These are phyloP conservation scores for Arthonia radiata DNA, from an alignment of 495 filamentous ascomycete genomes.

Conservation along the genomic window DNA sequence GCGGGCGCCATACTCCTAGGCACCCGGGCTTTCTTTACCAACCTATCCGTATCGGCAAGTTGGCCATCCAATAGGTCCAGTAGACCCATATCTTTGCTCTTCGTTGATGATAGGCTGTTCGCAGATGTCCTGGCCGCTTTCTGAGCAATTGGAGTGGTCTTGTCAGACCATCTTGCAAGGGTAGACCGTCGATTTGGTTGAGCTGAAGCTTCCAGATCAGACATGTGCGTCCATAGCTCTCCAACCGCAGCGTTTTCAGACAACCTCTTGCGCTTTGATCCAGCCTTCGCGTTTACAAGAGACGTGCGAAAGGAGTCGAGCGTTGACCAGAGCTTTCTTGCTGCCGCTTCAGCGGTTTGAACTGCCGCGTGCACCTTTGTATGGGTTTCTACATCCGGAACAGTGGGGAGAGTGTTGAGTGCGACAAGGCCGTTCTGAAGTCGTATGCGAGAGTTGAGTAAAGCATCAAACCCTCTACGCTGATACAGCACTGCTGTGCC, in stretches of 20 bases:
- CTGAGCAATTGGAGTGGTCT: conserved; percentile 23
- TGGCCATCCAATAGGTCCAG: conserved; percentile 51
- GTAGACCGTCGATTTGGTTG: conserved; percentile 24
- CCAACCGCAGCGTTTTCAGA: conserved; percentile 23
- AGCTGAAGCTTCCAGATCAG: conserved; percentile 29
- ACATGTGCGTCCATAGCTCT: conserved; percentile 52
- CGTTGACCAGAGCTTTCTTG: conserved; percentile 63
- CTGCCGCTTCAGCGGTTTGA: conserved; percentile 66
- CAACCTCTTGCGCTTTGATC: background rate
- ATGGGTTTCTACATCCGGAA: conserved; percentile 3
- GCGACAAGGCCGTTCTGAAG: conserved; percentile 73
- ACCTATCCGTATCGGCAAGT: conserved; percentile 36
- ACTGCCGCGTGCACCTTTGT: conserved; percentile 14
- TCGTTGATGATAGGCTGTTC: conserved; percentile 16
- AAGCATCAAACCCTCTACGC: conserved; percentile 57
- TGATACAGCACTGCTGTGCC: conserved; percentile 67
- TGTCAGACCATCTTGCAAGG: conserved; percentile 44
- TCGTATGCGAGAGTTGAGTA: conserved; percentile 70
- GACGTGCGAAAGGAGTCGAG: conserved; percentile 46
- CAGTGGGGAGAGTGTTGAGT: conserved; percentile 42
- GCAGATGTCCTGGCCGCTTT: conserved; percentile 14
- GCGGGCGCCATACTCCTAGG: conserved; percentile 50
- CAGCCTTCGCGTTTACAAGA: conserved; percentile 23
- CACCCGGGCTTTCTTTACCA: conserved; percentile 37
- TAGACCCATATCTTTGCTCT: conserved; percentile 29